These are phyloP conservation scores for Mortierella alpina DNA, from an alignment of 192 early-diverging fungal species.

Conservation along the genomic window DNA sequence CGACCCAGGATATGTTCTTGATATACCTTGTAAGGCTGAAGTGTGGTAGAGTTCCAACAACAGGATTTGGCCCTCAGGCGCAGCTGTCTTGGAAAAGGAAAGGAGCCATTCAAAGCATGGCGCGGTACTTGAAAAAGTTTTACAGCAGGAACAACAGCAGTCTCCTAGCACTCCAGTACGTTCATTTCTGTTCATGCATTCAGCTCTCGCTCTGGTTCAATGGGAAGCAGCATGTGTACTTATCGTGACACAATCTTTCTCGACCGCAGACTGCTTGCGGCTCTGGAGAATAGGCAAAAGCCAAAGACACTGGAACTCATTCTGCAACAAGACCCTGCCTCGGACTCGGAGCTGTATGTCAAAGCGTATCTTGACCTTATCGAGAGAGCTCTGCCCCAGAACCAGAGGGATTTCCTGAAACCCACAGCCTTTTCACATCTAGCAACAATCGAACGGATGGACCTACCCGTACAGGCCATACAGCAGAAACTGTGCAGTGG, in stretches of 20 bases:
- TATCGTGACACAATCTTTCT: background rate
- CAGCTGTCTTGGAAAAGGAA: background rate
- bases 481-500: too few species aligned
- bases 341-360: slow-evolving; percentile 40
- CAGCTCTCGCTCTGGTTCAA: background rate
- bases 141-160: slow-evolving; percentile 19
- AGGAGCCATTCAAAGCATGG: slow-evolving; percentile 24
- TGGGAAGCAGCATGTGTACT: background rate
- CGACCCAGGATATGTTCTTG: slow-evolving; percentile 34
- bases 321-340: slow-evolving; percentile 21
- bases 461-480: too few species aligned
- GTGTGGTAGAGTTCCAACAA: slow-evolving; percentile 19
- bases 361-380: slow-evolving; percentile 8
- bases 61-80: slow-evolving; percentile 3
- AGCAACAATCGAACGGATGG: background rate
- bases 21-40: slow-evolving; percentile 20
- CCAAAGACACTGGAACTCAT: slow-evolving; percentile 27
- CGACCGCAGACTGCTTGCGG: slow-evolving; percentile 20
- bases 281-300: slow-evolving; percentile 21
- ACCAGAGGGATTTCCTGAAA: slow-evolving; percentile 5
- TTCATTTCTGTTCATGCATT: background rate
- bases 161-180: slow-evolving; percentile 32
- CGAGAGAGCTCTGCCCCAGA: background rate
- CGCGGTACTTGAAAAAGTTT: slow-evolving; percentile 12
- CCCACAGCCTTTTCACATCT: background rate